Evolutionary conservation across 2,329 filamentous ascomycete genomes (phyloP).

Genomic region (Aspergillus latus): DNA sequence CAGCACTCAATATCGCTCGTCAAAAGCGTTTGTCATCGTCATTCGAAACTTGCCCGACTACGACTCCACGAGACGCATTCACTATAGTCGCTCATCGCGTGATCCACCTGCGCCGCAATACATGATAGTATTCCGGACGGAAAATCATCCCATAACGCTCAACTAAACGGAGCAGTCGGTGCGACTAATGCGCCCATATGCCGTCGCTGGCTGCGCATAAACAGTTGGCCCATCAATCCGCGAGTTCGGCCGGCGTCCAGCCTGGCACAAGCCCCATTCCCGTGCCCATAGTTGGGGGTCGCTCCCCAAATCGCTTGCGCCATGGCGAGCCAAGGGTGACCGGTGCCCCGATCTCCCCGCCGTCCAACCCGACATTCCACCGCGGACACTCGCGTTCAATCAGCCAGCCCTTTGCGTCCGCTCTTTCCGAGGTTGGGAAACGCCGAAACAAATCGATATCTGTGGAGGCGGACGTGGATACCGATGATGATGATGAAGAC

Average conservation of each 20-base stretch:
- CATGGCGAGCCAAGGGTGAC: conserved; percentile 28
- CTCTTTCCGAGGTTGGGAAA: conserved; percentile 60
- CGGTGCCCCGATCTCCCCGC: conserved; percentile 19
- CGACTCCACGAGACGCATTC: background rate
- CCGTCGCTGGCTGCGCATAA: conserved; percentile 36
- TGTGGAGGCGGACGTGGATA: conserved; percentile 45
- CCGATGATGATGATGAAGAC: conserved; percentile 39
- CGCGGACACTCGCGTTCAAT: conserved; percentile 63
- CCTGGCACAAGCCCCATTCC: conserved; percentile 21
- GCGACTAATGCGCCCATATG: conserved; percentile 37
- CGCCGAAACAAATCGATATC: conserved; percentile 54
- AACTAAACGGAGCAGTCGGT: background rate
- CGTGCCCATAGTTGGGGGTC: conserved; percentile 21
- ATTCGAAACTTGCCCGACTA: background rate
- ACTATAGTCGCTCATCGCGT: background rate
- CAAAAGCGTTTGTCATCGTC: background rate
- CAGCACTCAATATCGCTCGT: background rate
- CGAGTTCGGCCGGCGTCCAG: conserved; percentile 23
- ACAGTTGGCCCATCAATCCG: conserved; percentile 28
- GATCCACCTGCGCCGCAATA: background rate
- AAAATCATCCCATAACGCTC: background rate
- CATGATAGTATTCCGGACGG: background rate
- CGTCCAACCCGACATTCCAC: conserved; percentile 22
- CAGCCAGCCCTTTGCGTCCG: conserved; percentile 77
- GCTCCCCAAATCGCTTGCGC: conserved; percentile 24